These are phyloP conservation scores for Leccinum pellstonianum DNA, from an alignment of 768 basidiomycete genomes.

Conservation along the genomic window DNA sequence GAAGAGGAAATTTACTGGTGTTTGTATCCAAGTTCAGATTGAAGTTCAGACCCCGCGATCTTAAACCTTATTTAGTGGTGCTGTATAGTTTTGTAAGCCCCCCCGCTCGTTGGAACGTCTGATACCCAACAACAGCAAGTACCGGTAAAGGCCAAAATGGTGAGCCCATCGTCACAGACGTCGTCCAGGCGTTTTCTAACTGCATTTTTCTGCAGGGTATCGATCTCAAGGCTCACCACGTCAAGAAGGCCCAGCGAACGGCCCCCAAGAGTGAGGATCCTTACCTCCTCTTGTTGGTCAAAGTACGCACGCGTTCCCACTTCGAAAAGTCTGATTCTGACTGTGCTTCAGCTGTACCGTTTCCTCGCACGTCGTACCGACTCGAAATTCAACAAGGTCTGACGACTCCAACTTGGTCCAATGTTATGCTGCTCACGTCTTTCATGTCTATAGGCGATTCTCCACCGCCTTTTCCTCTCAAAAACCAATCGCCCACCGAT, in stretches of 20 bases:
- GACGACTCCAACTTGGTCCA: slow-evolving; percentile 6
- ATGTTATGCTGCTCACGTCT: slow-evolving; percentile 19
- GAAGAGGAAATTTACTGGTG: slow-evolving; percentile 41
- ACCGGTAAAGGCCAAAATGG: slow-evolving; percentile 74
- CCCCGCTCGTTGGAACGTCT: slow-evolving; percentile 32
- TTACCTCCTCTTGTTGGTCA: slow-evolving; percentile 96
- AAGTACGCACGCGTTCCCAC: slow-evolving; percentile 51
- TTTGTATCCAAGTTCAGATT: slow-evolving; percentile 39
- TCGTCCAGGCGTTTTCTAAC: slow-evolving; percentile 23
- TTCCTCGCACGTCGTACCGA: slow-evolving; percentile 98
- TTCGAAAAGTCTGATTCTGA: slow-evolving; percentile 13
- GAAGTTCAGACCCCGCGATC: slow-evolving; percentile 29
- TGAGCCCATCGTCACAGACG: slow-evolving; percentile 54
- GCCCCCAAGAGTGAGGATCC: slow-evolving; percentile 99
- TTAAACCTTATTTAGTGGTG: slow-evolving; percentile 38
- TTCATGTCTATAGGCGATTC: slow-evolving; percentile 62
- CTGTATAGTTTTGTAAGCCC: slow-evolving; percentile 74
- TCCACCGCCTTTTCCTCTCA: slow-evolving; percentile 95
- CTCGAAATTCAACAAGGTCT: slow-evolving; percentile 91
- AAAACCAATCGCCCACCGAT: slow-evolving; percentile 97
- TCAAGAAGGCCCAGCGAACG: slow-evolving; percentile 94
- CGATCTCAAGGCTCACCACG: slow-evolving; percentile 94
- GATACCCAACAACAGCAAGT: slow-evolving; percentile 44
- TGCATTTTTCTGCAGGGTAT: slow-evolving; percentile 65
- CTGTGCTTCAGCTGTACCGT: slow-evolving; percentile 78